Conservation (phyloP, 352 stramenopile genomes). For the Phytopythium ostracodes region DNA sequence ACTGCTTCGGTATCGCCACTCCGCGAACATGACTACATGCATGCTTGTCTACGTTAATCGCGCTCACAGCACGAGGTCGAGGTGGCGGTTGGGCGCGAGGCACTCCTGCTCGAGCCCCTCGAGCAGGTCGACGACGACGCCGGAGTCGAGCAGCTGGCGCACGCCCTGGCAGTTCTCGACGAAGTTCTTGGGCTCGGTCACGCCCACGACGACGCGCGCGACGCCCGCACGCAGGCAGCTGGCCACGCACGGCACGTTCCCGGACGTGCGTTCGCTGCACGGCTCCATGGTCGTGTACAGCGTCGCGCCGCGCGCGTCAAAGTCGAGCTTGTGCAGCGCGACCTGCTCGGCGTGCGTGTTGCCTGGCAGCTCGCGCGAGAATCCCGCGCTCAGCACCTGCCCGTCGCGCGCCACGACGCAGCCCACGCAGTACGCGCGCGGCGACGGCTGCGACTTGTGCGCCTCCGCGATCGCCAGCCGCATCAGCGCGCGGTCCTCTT, state of each 20-base stretch:
- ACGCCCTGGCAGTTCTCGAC: slow-evolving; percentile 76
- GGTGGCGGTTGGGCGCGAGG: slow-evolving; percentile 64
- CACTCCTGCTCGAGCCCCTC: slow-evolving; percentile 71
- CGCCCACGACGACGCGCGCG: slow-evolving; percentile 71
- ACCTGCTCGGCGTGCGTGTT: slow-evolving; percentile 90
- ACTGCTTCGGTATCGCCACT: neutral
- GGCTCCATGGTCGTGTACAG: slow-evolving; percentile 91
- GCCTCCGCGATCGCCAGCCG: slow-evolving; percentile 74
- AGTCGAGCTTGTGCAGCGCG: slow-evolving; percentile 75
- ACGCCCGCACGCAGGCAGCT: slow-evolving; percentile 71
- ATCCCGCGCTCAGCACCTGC: slow-evolving; percentile 62
- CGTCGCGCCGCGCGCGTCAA: slow-evolving; percentile 54
- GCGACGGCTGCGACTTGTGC: slow-evolving; percentile 62
- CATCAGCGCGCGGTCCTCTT: slow-evolving; percentile 40
- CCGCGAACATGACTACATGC: too few species aligned
- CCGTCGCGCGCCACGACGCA: slow-evolving; percentile 69
- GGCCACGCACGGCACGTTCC: slow-evolving; percentile 78
- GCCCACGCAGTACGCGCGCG: slow-evolving; percentile 80
- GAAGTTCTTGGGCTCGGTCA: slow-evolving; percentile 87
- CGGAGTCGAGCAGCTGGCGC: slow-evolving; percentile 55
- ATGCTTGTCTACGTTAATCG: too few species aligned
- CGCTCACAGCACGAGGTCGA: slow-evolving; percentile 54
- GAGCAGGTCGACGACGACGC: slow-evolving; percentile 68
- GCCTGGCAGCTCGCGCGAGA: slow-evolving; percentile 79
- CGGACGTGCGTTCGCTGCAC: slow-evolving; percentile 82